Conservation (phyloP, 805 yeast species). For the Torulaspora franciscae region DNA sequence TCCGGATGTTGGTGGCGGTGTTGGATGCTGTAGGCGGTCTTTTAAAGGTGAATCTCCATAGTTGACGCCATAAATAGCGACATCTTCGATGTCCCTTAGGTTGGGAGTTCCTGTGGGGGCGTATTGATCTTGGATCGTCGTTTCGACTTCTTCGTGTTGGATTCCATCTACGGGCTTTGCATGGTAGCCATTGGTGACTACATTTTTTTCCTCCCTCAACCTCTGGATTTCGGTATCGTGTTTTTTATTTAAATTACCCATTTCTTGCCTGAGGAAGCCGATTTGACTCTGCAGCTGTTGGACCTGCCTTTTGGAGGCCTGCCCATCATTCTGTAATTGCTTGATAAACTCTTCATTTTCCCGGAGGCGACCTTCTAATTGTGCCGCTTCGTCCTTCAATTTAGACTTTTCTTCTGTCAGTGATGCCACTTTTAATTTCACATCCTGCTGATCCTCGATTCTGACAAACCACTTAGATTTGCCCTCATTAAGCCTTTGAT, state of each 20-base stretch:
- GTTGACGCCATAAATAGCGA: conserved; percentile 31
- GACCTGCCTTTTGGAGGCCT: conserved; percentile 9
- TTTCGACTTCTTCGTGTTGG: background rate
- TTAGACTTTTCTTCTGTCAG: conserved; percentile 13
- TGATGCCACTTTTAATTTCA: conserved; percentile 7
- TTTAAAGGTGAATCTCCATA: conserved; percentile 30
- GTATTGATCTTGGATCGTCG: conserved; percentile 6
- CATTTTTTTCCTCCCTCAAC: conserved; percentile 4
- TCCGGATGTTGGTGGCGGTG: conserved; percentile 10
- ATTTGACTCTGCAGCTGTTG: conserved; percentile 10
- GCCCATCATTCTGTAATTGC: conserved; percentile 4
- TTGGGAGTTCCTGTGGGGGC: conserved; percentile 33
- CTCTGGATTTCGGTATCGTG: conserved; percentile 13
- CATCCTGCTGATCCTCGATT: conserved; percentile 12
- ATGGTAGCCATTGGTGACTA: conserved; percentile 2
- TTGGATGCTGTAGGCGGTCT: conserved; percentile 10
- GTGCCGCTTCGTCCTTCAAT: conserved; percentile 14
- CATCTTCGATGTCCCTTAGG: conserved; percentile 32
- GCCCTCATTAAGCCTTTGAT: conserved; percentile 45
- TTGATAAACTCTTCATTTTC: conserved; percentile 16
- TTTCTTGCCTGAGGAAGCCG: conserved; percentile 11
- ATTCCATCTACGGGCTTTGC: background rate
- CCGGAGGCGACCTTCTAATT: conserved; percentile 16
- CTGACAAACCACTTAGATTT: conserved; percentile 34
- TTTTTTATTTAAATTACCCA: conserved; percentile 6